Evolutionary conservation across 2,329 filamentous ascomycete genomes (phyloP), one percentile per base, ranked within the genome.

Genomic region (Coccinonectria pachysandricola): DNA sequence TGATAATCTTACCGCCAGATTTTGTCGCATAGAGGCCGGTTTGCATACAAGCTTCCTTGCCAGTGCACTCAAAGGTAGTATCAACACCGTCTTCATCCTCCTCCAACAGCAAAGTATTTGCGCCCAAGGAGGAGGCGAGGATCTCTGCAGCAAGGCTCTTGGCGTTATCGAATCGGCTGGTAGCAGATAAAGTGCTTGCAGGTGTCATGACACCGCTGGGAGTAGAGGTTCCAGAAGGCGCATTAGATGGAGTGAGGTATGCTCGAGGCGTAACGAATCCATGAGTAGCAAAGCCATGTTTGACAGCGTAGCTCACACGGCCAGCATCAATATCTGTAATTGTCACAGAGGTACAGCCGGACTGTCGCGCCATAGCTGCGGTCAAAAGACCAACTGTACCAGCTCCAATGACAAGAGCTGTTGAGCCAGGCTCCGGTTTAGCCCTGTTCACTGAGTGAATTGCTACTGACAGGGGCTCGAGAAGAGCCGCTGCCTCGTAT

Each of bases 31-130:
- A 85, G 12, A 86, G 71, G n/a, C 73, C 68, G 2, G 77, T 78
- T 48, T 84, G 79, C 56, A 83, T 75, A 49, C 79, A 84, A 1
- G 70, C 64, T 36, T 81, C 78, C 34, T 84, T 81, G 15, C 80
- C 80, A 0, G 80, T 85, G 47, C 79, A 85, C 53, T 86, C 80
- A 37, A 85, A 85, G 1, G 78, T 71, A 5, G 78, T 54, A 43
- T 83, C 77, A 3, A 83, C 68, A 23, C 79, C 76, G 2, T 62
- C 68, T 43, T 79, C 72, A 26, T 79, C 75, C 26, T 80, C 76
- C 12, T 67, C 44, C 2, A 56, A 27, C n/a, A 48, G 32, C 3
- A 43, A 47, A 6, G 41, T 42, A 8, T 46, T 45, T 10, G 36
- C 21, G 6, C 30, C 36, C 22, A 40, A 52, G 2, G 59, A 55